Percentiles rank a stretch among this genome's conserved stretches.
These are phyloP conservation scores for Candida pini DNA, from an alignment of 805 yeast genomes.

Conservation along the genomic window DNA sequence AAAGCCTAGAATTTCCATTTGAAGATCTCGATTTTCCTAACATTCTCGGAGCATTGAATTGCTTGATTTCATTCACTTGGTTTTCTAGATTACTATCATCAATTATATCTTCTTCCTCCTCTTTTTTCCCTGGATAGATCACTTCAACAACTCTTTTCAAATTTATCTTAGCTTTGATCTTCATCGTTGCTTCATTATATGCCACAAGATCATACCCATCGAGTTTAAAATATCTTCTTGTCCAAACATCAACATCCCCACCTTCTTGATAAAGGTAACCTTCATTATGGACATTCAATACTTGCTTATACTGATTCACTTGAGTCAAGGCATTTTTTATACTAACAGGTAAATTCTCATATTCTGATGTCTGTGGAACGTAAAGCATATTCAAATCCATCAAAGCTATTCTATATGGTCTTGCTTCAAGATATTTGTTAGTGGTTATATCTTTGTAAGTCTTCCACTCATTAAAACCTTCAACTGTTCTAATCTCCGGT, in stretches of 20 bases:
- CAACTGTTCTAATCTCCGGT: conserved; percentile 45
- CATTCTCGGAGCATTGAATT: conserved; percentile 19
- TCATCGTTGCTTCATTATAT: conserved; percentile 61
- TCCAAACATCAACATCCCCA: conserved; percentile 76
- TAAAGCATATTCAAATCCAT: conserved; percentile 64
- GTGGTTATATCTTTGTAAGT: conserved; percentile 25
- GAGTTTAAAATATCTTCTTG: conserved; percentile 70
- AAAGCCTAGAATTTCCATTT: conserved; percentile 38
- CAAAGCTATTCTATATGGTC: conserved; percentile 60
- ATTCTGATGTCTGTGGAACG: conserved; percentile 54
- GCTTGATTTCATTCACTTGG: conserved; percentile 15
- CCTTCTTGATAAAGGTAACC: conserved; percentile 87
- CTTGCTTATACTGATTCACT: conserved; percentile 30
- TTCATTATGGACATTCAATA: conserved; percentile 33
- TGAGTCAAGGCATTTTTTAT: conserved; percentile 48
- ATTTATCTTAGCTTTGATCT: conserved; percentile 72
- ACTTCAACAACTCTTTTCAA: conserved; percentile 59
- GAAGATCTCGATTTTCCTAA: conserved; percentile 3
- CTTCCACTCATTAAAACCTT: conserved; percentile 83
- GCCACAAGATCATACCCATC: conserved; percentile 70
- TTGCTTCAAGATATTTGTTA: conserved; percentile 28
- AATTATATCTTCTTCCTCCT: conserved; percentile 17
- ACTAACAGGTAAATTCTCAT: conserved; percentile 67
- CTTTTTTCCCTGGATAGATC: conserved; percentile 35
- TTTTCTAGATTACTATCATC: conserved; percentile 6